Conservation (phyloP, 2,329 filamentous ascomycete genomes). For the Calonectria fujianensis region DNA sequence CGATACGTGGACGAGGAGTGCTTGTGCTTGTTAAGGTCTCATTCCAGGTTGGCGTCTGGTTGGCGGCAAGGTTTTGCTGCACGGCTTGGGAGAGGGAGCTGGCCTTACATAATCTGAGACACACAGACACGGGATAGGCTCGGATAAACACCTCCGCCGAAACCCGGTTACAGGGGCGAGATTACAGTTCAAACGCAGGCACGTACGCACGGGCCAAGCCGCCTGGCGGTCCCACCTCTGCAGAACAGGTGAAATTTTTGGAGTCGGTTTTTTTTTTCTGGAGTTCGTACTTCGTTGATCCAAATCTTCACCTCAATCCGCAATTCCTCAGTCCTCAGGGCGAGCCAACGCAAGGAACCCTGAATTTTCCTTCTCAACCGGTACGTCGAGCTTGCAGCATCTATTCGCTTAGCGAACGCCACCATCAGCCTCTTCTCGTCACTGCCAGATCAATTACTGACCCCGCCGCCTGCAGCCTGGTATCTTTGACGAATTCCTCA, state of each 20-base stretch:
- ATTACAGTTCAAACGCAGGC: conserved; percentile 16
- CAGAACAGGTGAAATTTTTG: conserved; percentile 50
- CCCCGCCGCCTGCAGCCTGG: conserved; percentile 37
- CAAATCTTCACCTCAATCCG: conserved; percentile 38
- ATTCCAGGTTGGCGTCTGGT: conserved; percentile 62
- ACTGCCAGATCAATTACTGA: conserved; percentile 39
- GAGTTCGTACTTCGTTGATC: conserved; percentile 41
- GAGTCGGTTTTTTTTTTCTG: conserved; percentile 46
- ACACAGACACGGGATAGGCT: conserved; percentile 37
- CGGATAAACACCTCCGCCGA: conserved; percentile 50
- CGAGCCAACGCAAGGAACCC: conserved; percentile 79
- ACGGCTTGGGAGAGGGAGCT: conserved; percentile 55
- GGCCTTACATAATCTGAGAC: conserved; percentile 57
- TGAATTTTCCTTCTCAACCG: conserved; percentile 57
- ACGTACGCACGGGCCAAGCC: conserved; percentile 44
- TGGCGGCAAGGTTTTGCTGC: conserved; percentile 66
- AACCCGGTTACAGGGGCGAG: not conserved
- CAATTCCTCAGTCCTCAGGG: conserved; percentile 63
- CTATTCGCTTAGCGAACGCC: not conserved
- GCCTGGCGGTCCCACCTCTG: conserved; percentile 38
- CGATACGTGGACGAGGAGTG: conserved; percentile 53
- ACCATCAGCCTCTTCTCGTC: not conserved
- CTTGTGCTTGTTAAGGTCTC: conserved; percentile 62
- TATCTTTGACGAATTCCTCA: conserved; percentile 44
- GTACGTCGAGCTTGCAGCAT: conserved; percentile 32